Percentiles rank a stretch among this genome's conserved stretches.
Conservation (phyloP, 441 rosid genomes). For the Bruguiera hainesii region DNA sequence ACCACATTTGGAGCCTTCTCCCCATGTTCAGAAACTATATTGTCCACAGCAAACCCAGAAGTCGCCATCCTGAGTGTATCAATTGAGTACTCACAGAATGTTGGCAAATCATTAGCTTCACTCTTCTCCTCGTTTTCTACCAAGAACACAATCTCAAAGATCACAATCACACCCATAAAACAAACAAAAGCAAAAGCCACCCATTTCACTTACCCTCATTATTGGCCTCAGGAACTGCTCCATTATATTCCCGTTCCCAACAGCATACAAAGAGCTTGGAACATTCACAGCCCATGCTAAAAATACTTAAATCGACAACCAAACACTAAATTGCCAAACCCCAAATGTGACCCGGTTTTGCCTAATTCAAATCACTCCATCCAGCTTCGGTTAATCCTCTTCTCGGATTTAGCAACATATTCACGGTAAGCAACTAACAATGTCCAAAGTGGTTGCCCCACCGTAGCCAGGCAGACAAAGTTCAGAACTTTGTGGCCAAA, state of each 20-base stretch:
- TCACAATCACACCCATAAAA: conserved; percentile 12
- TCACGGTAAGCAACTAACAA: conserved; percentile 1
- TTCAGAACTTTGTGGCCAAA: conserved; percentile 7
- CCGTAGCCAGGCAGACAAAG: conserved; percentile 2
- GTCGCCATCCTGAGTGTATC: conserved; percentile 76
- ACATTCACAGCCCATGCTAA: conserved; percentile 53
- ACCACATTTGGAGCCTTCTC: conserved; percentile 83
- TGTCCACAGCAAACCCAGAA: conserved; percentile 60
- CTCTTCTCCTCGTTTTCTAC: conserved; percentile 49
- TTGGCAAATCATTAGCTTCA: conserved; percentile 43
- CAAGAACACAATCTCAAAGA: conserved; percentile 21
- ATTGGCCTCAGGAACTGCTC: conserved; percentile 30
- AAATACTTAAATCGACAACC: conserved; percentile 15
- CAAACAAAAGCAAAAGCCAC: background rate
- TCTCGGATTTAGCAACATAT: conserved; percentile 3
- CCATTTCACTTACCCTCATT: conserved; percentile 38
- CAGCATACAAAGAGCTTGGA: conserved; percentile 46
- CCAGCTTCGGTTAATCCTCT: conserved; percentile 13
- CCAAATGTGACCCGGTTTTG: background rate
- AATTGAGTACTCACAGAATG: conserved; percentile 56
- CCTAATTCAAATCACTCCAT: conserved; percentile 10
- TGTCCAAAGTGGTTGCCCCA: conserved; percentile 2
- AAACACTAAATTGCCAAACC: background rate
- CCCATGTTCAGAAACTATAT: conserved; percentile 66
- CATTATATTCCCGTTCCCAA: conserved; percentile 33